A percentile compares a stretch with the other conserved stretches of the same genome.
phyloP scores from a whole-genome alignment of 2,329 filamentous ascomycete species.

The Aspergillus clavatus region DNA sequence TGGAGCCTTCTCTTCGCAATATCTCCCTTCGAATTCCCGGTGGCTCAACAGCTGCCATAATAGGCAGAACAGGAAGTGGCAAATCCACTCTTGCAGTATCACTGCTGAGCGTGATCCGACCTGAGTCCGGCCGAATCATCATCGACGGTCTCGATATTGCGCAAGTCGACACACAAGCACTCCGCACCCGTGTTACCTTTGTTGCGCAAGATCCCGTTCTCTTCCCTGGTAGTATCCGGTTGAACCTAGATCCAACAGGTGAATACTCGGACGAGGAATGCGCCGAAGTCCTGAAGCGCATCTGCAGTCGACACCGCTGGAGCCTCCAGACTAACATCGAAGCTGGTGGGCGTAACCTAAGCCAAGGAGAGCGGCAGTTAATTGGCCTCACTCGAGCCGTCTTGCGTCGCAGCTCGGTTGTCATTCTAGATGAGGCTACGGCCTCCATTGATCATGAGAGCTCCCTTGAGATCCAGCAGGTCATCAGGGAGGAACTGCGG shows the following conservation, averaged over 20 bases:
- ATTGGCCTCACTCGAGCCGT: slow-evolving; percentile 61
- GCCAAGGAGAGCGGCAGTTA: slow-evolving; percentile 61
- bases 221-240: slow-evolving; percentile 57
- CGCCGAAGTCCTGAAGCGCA: slow-evolving; percentile 48
- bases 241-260: slow-evolving; percentile 59
- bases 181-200: slow-evolving; percentile 61
- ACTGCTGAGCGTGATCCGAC: slow-evolving; percentile 53
- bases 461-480: slow-evolving; percentile 42
- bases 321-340: slow-evolving; percentile 53
- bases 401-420: slow-evolving; percentile 54
- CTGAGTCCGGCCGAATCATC: slow-evolving; percentile 52
- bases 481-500: slow-evolving; percentile 33
- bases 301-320: slow-evolving; percentile 55
- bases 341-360: slow-evolving; percentile 57
- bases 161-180: slow-evolving; percentile 53
- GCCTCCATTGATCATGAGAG: slow-evolving; percentile 62
- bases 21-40: slow-evolving; percentile 71
- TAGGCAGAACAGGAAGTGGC: slow-evolving; percentile 73
- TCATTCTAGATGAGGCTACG: slow-evolving; percentile 64
- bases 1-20: slow-evolving; percentile 66
- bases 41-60: slow-evolving; percentile 71
- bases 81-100: slow-evolving; percentile 71
- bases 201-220: slow-evolving; percentile 64
- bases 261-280: slow-evolving; percentile 56
- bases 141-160: slow-evolving; percentile 60